Evolutionary conservation across 1,139 yeast species (phyloP), one percentile per base, ranked within the genome.

Genomic region (Taiozyma sp.): DNA sequence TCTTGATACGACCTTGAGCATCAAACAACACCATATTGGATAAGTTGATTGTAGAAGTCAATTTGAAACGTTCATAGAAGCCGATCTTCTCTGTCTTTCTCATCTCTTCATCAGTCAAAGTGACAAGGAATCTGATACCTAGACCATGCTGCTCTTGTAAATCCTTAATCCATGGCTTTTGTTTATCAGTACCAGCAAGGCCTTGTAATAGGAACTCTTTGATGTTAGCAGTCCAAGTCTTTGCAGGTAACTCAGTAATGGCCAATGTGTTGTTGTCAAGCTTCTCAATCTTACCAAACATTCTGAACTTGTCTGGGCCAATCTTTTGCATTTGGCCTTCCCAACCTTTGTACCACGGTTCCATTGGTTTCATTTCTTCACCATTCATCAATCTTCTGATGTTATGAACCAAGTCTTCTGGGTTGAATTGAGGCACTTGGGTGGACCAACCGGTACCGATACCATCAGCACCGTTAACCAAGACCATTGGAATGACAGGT

Each of bases 401-500:
- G 62, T 95, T 93, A 3, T 70, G 73, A 29, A 90, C 91, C 55
- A 95, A 75, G 65, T 93, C 99, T 28, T 69, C 65, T 0, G 99
- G 99, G 65, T 93, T 91, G 69, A 80, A 93, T 44, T 88, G 83
- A 2, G 99, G 99, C 57, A 95, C 87, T 56, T 81, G 84, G 1
- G 99, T 91, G 55, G 97, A 89, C 98, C 99, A 95, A 61, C 99
- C 99, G 48, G 99, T 92, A 59, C 99, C 99, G 68, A 95, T 95
- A 72, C 99, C 99, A 70, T 95, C 99, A 10, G 95, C 79, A 52
- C 99, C 99, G 66, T 95, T 95, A 8, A 95, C 96, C 55, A 95
- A 75, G 34, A 93, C 67, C 91, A 91, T 89, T 5, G 99, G 99
- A 48, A 95, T 63, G 27, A 95, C 83, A 1, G 99, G 99, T 39